These are phyloP conservation scores for Spinacia oleracea DNA, from an alignment of 179 eudicot species.

Conservation along the genomic window DNA sequence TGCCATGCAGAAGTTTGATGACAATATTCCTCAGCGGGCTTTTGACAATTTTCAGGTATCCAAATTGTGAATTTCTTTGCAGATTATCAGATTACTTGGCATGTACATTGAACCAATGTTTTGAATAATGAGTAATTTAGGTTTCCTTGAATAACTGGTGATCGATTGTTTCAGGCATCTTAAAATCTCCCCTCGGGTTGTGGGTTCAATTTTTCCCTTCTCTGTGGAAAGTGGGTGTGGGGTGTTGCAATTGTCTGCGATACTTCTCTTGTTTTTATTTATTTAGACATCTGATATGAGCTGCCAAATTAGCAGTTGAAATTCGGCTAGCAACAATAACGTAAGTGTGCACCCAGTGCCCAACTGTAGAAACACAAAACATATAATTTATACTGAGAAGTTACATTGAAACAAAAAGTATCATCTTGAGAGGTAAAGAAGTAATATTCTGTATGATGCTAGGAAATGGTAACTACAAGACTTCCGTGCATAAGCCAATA, in stretches of 20 bases:
- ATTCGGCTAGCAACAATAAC: background rate
- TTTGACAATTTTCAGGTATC: conserved; percentile 93
- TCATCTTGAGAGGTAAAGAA: background rate
- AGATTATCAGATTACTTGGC: background rate
- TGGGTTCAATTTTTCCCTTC: background rate
- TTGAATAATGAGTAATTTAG: background rate
- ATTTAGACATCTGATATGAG: background rate
- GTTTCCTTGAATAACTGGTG: background rate
- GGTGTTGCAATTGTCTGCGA: background rate
- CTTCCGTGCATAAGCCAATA: background rate
- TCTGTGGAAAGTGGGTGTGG: background rate
- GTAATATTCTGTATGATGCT: background rate
- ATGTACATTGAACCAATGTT: background rate
- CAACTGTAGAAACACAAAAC: background rate
- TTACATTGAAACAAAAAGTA: background rate
- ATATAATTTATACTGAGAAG: background rate
- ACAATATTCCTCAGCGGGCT: conserved; percentile 71
- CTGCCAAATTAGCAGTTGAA: background rate
- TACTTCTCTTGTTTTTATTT: background rate
- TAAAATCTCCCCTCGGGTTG: background rate
- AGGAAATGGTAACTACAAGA: background rate
- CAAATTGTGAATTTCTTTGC: background rate
- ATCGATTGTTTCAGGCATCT: background rate
- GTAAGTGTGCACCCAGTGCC: background rate
- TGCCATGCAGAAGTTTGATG: conserved; percentile 76